Evolutionary conservation across 2,329 filamentous ascomycete species (phyloP).

Genomic region (Furcasterigmium furcatum): DNA sequence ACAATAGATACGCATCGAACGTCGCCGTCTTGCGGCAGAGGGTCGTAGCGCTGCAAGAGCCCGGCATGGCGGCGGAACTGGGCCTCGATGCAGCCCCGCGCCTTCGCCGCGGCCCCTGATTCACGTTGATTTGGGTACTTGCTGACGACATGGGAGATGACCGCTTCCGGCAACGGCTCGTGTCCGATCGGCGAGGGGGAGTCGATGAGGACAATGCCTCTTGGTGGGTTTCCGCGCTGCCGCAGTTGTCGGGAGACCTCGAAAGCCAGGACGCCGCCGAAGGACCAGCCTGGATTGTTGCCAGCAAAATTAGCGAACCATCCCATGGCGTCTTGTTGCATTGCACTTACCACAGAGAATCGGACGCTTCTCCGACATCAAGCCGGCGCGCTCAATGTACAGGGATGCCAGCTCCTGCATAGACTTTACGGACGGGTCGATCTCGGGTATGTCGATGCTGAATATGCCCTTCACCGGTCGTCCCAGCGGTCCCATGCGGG

Average conservation of each 20-base stretch:
- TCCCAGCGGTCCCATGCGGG: background rate
- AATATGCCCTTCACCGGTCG: background rate
- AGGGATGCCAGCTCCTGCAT: conserved; percentile 7
- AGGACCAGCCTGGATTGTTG: conserved; percentile 37
- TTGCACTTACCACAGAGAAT: conserved; percentile 34
- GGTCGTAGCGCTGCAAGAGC: background rate
- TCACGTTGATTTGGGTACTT: too few species aligned
- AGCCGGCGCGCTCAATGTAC: conserved; percentile 13
- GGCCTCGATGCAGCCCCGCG: background rate
- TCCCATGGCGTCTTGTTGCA: too few species aligned
- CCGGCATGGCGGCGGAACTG: background rate
- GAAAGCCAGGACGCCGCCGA: conserved; percentile 49
- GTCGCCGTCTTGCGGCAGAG: background rate
- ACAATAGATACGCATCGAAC: conserved; percentile 16
- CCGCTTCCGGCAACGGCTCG: conserved; percentile 36
- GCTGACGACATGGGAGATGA: conserved; percentile 8
- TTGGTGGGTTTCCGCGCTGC: conserved; percentile 28
- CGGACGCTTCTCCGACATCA: conserved; percentile 5
- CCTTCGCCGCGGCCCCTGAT: background rate
- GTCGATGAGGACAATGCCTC: conserved; percentile 39
- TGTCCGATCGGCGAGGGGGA: conserved; percentile 40
- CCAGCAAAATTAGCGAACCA: too few species aligned
- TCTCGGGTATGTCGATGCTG: background rate
- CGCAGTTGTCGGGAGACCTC: conserved; percentile 37
- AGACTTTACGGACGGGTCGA: background rate